Base-by-base conservation (phyloP, 179 eudicot genomes). In the Sideroxylon spinosum region DNA sequence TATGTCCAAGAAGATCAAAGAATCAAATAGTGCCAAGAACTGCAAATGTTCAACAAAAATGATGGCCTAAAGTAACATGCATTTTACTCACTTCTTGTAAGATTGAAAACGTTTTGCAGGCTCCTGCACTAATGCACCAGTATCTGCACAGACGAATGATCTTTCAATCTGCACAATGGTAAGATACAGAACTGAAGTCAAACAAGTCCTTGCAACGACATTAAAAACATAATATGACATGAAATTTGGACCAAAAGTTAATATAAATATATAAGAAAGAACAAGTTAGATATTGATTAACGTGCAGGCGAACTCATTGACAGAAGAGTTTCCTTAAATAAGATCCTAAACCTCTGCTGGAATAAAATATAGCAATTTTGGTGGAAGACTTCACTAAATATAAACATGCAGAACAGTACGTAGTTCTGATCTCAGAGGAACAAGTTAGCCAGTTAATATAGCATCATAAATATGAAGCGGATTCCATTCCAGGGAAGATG, bases 101-200 rank as follows among this genome's bases (percentile, higher is more conserved):
- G 90, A 60, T 78, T 90, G 87, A 85, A 86, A 88, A 80, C 85
- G 90, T 82, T 86, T 90, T 68, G 95, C 86, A 78, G 95, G 84
- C 76, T 92, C 97, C 79, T 90, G 84, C 82, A 95, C 57, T 77
- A 91, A 61, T 56, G 95, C 91, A 81, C 98, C 99, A 62, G 99
- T 95, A 81, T 95, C 99, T 64, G 94, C 90, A 81, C 99, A 95
- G 63, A 95, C 82, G 75, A 93, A 89, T 77, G 99, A 91, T 76
- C 99, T 89, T 79, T 95, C 99, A 65, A 90, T 60, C 97, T 95
- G 85, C 81, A 85, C 32, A 76, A 78, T 55, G 57, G 50, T 44
- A 16, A 37, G 52, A 64, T 7, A 8, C 65, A 74, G 29, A 22
- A 78, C 49, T 76, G 59, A 28, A 60, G 76, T 77, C 53, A 48